Evolutionary conservation across 2,329 filamentous ascomycete genomes (phyloP), one percentile per base, ranked within the genome.

Genomic region (Cercospora brassicicola): DNA sequence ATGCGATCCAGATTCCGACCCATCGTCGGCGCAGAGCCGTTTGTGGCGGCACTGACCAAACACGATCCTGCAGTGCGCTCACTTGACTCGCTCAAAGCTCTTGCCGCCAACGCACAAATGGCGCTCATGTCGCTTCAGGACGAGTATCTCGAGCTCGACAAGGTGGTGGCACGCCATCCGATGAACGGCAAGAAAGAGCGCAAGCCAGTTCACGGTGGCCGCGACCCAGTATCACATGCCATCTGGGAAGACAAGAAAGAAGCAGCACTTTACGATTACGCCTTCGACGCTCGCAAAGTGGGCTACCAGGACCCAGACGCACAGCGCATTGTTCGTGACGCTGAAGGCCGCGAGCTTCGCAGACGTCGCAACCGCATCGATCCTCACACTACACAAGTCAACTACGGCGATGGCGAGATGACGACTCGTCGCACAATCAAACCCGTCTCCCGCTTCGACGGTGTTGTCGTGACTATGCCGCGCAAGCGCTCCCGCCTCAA

Each of bases 241-340:
- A 75, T 86, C 2, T 88, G 82, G 68, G 86, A 88, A 73, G 87
- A 87, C 71, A 84, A 84, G 76, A 88, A 88, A 71, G 87, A 89
- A 78, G 83, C 87, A 0, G 83, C 84, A 66, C 78, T 89, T 0
- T 89, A 89, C 73, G 85, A 86, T 65, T 89, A 88, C 75, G 82
- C 81, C 36, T 86, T 86, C 74, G 85, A 87, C 69, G 77, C 84
- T 0, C 85, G 85, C 72, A 83, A 82, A 67, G 72, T 79, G 55
- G 83, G 83, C n/a, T 80, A 78, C 63, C 87, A 88, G 71, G 84
- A 89, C 73, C 85, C 87, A 0, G 87, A 87, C 67, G 76, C 80
- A 1, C 87, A 89, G 69, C 78, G 80, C 36, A 80, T 82, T 59
- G 79, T 82, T 2, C 79, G 81, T 62, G 82, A 84, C 48, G 79